These are phyloP conservation scores for Mortierella sp. DNA, from an alignment of 371 early-diverging fungal genomes.

Conservation along the genomic window DNA sequence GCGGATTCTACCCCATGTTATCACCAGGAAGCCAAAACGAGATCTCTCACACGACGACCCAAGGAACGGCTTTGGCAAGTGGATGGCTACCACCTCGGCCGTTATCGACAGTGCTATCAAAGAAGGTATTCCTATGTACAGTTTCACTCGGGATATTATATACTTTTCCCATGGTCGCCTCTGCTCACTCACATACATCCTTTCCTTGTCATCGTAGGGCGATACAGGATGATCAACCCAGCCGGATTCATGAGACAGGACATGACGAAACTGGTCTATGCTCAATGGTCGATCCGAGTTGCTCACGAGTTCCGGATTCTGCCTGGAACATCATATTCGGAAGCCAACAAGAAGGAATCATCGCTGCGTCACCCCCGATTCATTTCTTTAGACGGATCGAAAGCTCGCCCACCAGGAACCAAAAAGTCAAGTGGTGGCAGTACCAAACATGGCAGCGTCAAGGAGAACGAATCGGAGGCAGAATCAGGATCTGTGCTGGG, in stretches of 20 bases:
- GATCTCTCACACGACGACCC: background rate
- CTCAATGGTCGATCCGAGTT: constrained; percentile 44
- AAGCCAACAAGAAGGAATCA: background rate
- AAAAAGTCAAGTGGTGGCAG: background rate
- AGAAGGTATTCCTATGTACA: constrained; percentile 29
- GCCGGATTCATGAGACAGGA: constrained; percentile 37
- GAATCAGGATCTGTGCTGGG: background rate
- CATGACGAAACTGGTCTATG: constrained; percentile 30
- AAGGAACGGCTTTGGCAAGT: constrained; percentile 31
- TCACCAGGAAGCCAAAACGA: background rate
- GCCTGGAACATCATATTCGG: background rate
- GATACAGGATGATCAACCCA: constrained; percentile 34
- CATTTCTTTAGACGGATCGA: background rate
- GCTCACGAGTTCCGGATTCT: constrained; percentile 15
- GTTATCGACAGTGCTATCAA: constrained; percentile 25
- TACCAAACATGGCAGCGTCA: background rate
- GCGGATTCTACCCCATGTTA: constrained; percentile 21
- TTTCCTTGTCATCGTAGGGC: constrained; percentile 3
- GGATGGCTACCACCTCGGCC: constrained; percentile 23
- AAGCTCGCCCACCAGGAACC: background rate
- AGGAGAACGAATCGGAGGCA: background rate
- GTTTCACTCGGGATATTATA: background rate
- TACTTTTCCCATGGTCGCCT: background rate
- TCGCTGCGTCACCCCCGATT: background rate
- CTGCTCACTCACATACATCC: background rate